These are phyloP conservation scores for Boletus mariae DNA, from an alignment of 1,284 basidiomycete species.

Conservation along the genomic window DNA sequence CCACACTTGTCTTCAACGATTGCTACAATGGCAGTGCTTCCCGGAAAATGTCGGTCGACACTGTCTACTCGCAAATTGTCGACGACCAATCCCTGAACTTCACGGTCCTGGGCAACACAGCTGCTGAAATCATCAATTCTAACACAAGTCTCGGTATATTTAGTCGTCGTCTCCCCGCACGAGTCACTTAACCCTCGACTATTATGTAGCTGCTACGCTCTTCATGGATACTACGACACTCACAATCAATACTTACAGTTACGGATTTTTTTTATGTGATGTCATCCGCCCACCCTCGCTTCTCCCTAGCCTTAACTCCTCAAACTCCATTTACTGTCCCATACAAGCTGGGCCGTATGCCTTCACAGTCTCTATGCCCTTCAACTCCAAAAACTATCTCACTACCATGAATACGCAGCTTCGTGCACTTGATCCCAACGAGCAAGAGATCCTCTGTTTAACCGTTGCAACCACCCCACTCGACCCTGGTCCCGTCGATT, in stretches of 20 bases:
- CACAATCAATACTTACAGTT: slow-evolving; percentile 69
- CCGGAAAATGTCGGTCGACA: slow-evolving; percentile 63
- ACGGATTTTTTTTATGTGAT: slow-evolving; percentile 72
- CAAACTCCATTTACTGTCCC: slow-evolving; percentile 65
- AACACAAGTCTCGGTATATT: slow-evolving; percentile 59
- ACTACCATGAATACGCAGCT: slow-evolving; percentile 83
- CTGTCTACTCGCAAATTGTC: slow-evolving; percentile 73
- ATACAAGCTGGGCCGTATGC: slow-evolving; percentile 75
- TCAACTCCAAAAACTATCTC: slow-evolving; percentile 68
- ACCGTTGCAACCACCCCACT: slow-evolving; percentile 80
- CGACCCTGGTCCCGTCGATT: slow-evolving; percentile 43
- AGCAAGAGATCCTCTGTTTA: slow-evolving; percentile 78
- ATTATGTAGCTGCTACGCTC: slow-evolving; percentile 60
- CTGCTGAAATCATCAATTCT: slow-evolving; percentile 56
- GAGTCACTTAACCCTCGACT: slow-evolving; percentile 1
- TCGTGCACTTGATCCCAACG: slow-evolving; percentile 82
- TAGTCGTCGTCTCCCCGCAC: slow-evolving; percentile 1
- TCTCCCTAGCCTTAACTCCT: slow-evolving; percentile 38
- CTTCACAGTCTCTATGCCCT: slow-evolving; percentile 73
- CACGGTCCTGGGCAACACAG: slow-evolving; percentile 59
- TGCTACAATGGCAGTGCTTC: slow-evolving; percentile 55
- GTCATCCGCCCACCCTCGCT: slow-evolving; percentile 72
- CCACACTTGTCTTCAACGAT: slow-evolving; percentile 50
- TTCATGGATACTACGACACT: slow-evolving; percentile 80
- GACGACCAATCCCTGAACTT: slow-evolving; percentile 57